These are phyloP conservation scores for Fusarium luffae DNA, from an alignment of 2,329 filamentous ascomycete genomes.

Conservation along the genomic window DNA sequence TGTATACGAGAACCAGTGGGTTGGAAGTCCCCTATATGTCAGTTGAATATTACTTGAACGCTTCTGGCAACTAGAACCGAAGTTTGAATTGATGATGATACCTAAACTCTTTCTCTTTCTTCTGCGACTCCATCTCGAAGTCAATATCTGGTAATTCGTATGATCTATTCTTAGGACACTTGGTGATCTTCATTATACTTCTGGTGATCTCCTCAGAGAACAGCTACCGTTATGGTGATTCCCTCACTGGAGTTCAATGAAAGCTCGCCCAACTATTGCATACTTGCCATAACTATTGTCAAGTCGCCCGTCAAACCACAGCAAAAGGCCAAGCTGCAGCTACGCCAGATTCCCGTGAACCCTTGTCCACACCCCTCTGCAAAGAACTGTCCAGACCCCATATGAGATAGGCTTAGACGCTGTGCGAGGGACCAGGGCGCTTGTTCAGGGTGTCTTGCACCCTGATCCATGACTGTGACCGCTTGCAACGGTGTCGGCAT, in stretches of 20 bases:
- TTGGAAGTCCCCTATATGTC: constrained; percentile 38
- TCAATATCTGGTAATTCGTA: neutral
- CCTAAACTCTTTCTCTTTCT: constrained; percentile 1
- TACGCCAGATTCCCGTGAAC: constrained; percentile 17
- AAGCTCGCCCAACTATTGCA: constrained; percentile 5
- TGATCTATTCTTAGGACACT: neutral
- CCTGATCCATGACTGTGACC: constrained; percentile 19
- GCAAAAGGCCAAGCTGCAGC: constrained; percentile 7
- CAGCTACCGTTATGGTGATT: neutral
- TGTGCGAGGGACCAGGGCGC: constrained; percentile 44
- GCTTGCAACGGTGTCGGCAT: constrained; percentile 17
- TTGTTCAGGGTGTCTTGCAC: constrained; percentile 28
- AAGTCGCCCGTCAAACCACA: constrained; percentile 14
- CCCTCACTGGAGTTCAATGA: neutral
- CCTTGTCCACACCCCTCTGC: constrained; percentile 21
- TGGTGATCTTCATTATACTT: constrained; percentile 13
- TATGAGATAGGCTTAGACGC: constrained; percentile 32
- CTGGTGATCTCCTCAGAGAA: neutral
- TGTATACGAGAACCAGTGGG: constrained; percentile 38
- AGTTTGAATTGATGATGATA: constrained; percentile 25
- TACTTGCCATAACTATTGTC: neutral
- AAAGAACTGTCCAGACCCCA: constrained; percentile 2
- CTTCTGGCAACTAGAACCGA: constrained; percentile 24
- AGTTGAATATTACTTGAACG: constrained; percentile 32
- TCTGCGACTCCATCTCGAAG: constrained; percentile 5